Base-by-base conservation (phyloP, 805 yeast genomes). In the Lachancea nothofagi region DNA sequence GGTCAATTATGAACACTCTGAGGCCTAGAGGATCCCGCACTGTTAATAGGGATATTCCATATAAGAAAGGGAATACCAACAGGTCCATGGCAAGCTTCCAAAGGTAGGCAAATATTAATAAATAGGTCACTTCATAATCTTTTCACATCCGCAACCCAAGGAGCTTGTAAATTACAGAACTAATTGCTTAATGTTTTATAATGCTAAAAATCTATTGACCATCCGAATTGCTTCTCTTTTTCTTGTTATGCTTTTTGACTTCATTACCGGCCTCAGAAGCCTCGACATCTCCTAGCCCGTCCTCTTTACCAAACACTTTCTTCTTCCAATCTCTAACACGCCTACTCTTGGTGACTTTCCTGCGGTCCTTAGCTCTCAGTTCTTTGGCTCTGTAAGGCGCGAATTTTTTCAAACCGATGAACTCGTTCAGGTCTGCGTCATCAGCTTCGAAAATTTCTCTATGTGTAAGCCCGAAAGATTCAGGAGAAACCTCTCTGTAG, bases 401-500 rank as follows among this genome's bases (percentile, higher is more conserved):
- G 49, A 93, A 78, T 62, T 89, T 89, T 69, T 90, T 90, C 53
- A 93, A 67, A 17, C 96, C 93, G 42, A 88, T 80, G 54, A 72
- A 88, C 41, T 80, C 82, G 62, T 93, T 93, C 61, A 93, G 70
- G 35, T 82, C 83, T 45, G 74, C 71, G 59, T 93, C 98, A 55
- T 85, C 90, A 10, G 98, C 98, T 43, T 86, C 66, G 39, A 93
- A 69, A 34, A 93, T 93, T 53, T 93, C 98, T 46, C 93, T 72
- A 0, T 93, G 74, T 0, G 84, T 71, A 35, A 93, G 70, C 9
- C 97, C 97, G 65, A 76, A 93, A 7, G 88, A 67, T 54, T 93
- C 97, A 7, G 98, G 97, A 1, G 96, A 88, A 3, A 93, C 97
- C 52, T 88, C 95, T 53, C 97, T 76, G 59, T 93, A 93, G 52